phyloP scores from a whole-genome alignment of 164 flowering plant species.

The Tetracentron sinense region DNA sequence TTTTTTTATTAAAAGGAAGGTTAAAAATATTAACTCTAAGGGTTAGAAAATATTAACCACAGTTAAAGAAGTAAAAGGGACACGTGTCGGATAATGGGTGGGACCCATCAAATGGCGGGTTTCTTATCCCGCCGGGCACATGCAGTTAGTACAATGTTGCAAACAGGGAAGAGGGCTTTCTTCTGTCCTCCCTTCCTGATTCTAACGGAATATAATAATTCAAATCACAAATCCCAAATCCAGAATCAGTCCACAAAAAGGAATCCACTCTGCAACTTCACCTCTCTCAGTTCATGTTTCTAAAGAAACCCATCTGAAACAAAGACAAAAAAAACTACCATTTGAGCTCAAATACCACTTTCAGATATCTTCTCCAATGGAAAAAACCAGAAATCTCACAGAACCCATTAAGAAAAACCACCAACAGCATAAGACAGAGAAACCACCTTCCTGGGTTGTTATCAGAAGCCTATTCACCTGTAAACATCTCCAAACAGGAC shows the following conservation, averaged over 20 bases:
- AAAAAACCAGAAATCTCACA: slow-evolving; percentile 35
- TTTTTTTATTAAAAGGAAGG: too few relatives aligned
- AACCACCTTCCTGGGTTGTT: slow-evolving; percentile 62
- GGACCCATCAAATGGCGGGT: too few relatives aligned
- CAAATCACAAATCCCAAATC: slow-evolving; percentile 11
- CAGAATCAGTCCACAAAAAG: slow-evolving; percentile 6
- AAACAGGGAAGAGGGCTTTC: too few relatives aligned
- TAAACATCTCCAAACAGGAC: slow-evolving; percentile 38
- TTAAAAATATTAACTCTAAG: too few relatives aligned
- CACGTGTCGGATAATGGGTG: too few relatives aligned
- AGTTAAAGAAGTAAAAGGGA: too few relatives aligned
- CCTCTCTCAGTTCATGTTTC: slow-evolving; percentile 3
- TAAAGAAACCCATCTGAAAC: slow-evolving; percentile 1
- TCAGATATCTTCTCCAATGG: slow-evolving; percentile 33
- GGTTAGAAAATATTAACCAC: too few relatives aligned
- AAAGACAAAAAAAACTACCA: neutral
- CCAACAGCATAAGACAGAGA: slow-evolving; percentile 27
- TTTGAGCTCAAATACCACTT: slow-evolving; percentile 10
- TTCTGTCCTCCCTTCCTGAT: too few relatives aligned
- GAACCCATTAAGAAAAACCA: slow-evolving; percentile 34
- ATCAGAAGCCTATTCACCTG: slow-evolving; percentile 60
- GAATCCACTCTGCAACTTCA: neutral
- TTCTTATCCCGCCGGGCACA: too few relatives aligned
- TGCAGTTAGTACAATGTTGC: too few relatives aligned
- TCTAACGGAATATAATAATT: too few relatives aligned